Evolutionary conservation across 805 yeast genomes (phyloP).

Genomic region (Candida suzukii): DNA sequence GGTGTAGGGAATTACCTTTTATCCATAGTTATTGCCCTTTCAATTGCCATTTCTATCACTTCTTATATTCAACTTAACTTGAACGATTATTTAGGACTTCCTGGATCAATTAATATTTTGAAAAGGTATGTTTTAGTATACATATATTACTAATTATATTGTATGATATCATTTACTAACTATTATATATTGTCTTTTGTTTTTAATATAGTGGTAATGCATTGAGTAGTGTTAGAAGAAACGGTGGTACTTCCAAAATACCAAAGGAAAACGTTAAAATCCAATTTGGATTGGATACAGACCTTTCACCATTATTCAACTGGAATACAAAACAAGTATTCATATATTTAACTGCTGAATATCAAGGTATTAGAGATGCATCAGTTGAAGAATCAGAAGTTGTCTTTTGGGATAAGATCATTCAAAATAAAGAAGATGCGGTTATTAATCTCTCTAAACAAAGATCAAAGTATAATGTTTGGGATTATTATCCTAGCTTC

Average conservation of each 20-base stretch:
- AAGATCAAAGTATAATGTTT: slow-evolving; percentile 74
- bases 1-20: background rate
- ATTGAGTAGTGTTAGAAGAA: slow-evolving; percentile 19
- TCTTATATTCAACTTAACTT: slow-evolving; percentile 42
- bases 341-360: slow-evolving; percentile 83
- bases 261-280: slow-evolving; percentile 74
- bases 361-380: slow-evolving; percentile 34
- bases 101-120: slow-evolving; percentile 14
- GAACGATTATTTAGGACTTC: slow-evolving; percentile 36
- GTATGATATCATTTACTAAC: slow-evolving; percentile 18
- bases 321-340: slow-evolving; percentile 99
- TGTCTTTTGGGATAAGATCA: slow-evolving; percentile 87
- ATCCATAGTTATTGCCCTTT: background rate
- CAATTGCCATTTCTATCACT: slow-evolving; percentile 15
- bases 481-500: slow-evolving; percentile 69
- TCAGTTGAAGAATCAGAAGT: slow-evolving; percentile 40
- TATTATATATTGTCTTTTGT: background rate
- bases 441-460: slow-evolving; percentile 40
- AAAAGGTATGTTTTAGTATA: slow-evolving; percentile 11
- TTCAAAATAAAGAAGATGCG: slow-evolving; percentile 54
- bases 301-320: slow-evolving; percentile 74
- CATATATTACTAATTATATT: slow-evolving; percentile 25
- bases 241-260: slow-evolving; percentile 56
- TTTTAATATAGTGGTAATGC: slow-evolving; percentile 19
- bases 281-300: slow-evolving; percentile 66